Base-by-base conservation (phyloP, 495 filamentous ascomycete species). In the Tricharina praecox region DNA sequence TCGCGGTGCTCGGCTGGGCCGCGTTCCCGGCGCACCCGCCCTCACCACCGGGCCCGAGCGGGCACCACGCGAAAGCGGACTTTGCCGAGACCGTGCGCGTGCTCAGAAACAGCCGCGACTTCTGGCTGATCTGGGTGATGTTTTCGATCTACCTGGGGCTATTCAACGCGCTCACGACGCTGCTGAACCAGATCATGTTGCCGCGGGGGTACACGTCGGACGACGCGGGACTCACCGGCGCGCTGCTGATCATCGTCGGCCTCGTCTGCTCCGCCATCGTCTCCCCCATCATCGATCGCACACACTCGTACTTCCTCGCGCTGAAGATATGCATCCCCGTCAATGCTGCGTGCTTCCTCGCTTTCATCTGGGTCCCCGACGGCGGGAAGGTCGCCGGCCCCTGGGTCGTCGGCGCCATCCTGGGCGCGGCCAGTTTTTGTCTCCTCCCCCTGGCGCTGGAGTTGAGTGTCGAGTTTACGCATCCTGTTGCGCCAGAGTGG, bases 131-230 rank as follows among this genome's bases (percentile, higher is more conserved):
- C 47, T 65, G 92, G 58, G 62, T 82, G 30, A 76, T 84, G 43
- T 97, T 88, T 66, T 64, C 73, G 39, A 61, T 87, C 60, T 94
- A 88, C 66, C 82, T 95, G 50, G 83, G 78, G 35, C 79, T 87
- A 68, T 97, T 97, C 74, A 95, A 94, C 70, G 78, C 78, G 62
- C 65, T 85, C 56, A 92, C 87, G 39, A 81, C 83, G 11, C 75
- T 96, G 3, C 68, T 96, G 1, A 92, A 86, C 68, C 86, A 93
- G 59, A 81, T 96, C 62, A 73, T 96, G 47, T 64, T 73, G 5
- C 90, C 90, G 0, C 82, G 93, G 66, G 75, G 70, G 51, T 93
- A 78, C 71, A 71, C 65, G 45, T 81, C 87, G 61, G 77, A 77
- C 35, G 71, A 93, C 33, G 82, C 88, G 32, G 90, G 90, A 42